These are phyloP conservation scores for Wickerhamomyces bovis DNA, from an alignment of 805 yeast genomes.

Conservation along the genomic window DNA sequence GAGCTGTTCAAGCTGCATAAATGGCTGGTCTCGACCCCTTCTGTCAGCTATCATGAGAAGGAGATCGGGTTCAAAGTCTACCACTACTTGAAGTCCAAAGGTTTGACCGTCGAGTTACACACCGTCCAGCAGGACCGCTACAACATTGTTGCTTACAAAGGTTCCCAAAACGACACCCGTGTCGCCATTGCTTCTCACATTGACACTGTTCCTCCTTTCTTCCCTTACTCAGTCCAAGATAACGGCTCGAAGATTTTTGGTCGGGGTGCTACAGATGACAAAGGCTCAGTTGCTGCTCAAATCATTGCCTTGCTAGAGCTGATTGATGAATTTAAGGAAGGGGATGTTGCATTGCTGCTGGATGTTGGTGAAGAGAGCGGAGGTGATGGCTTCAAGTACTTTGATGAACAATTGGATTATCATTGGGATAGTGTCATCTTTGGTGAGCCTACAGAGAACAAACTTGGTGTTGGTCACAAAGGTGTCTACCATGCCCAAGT, in stretches of 20 bases:
- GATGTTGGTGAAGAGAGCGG: conserved; percentile 62
- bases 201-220: conserved; percentile 63
- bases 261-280: conserved; percentile 62
- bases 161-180: conserved; percentile 36
- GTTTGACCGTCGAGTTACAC: conserved; percentile 39
- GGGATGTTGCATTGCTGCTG: conserved; percentile 49
- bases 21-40: conserved; percentile 9
- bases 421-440: conserved; percentile 54
- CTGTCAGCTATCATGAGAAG: conserved; percentile 7
- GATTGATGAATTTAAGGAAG: conserved; percentile 36
- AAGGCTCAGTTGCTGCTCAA: conserved; percentile 58
- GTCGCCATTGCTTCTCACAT: conserved; percentile 54
- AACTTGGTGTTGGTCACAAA: conserved; percentile 62
- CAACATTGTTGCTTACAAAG: conserved; percentile 52
- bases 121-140: conserved; percentile 30
- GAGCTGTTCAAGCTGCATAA: conserved; percentile 10
- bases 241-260: conserved; percentile 48
- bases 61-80: conserved; percentile 5
- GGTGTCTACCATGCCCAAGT: conserved; percentile 40
- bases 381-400: conserved; percentile 52
- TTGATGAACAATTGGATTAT: conserved; percentile 33
- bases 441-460: conserved; percentile 68
- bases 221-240: conserved; percentile 37
- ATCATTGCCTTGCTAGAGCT: conserved; percentile 45
- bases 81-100: conserved; percentile 1